Conservation (phyloP, 305 asterid genomes). For the Fraxinus paxiana region DNA sequence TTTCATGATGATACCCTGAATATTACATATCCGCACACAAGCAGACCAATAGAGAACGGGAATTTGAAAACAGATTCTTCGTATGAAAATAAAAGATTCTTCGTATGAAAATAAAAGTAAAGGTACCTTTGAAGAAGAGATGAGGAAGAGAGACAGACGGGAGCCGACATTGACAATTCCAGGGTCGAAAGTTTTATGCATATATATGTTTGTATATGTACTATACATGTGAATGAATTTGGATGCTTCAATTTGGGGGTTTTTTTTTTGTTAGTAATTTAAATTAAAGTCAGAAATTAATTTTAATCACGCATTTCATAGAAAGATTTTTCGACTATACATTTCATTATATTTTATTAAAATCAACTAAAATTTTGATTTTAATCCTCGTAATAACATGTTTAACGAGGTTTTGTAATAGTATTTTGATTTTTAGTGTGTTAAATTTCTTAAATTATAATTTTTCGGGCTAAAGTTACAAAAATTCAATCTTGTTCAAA, state of each 20-base stretch:
- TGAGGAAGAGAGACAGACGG: conserved; percentile 14
- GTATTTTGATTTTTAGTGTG: not conserved
- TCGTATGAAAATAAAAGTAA: not conserved
- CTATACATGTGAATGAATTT: not conserved
- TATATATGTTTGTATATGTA: not conserved
- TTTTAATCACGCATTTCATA: no score
- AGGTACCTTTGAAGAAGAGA: conserved; percentile 30
- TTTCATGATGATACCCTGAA: not conserved
- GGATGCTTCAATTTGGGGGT: not conserved
- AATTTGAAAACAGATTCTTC: not conserved
- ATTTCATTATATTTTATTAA: no score
- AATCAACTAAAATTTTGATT: no score
- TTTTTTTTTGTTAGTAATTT: no score
- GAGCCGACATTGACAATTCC: conserved; percentile 33
- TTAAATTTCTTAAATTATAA: not conserved
- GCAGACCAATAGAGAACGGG: not conserved
- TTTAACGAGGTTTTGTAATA: not conserved
- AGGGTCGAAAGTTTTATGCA: not conserved
- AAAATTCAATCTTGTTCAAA: no score
- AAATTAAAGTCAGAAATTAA: no score
- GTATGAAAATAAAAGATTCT: not conserved
- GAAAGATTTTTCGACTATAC: no score
- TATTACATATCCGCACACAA: not conserved
- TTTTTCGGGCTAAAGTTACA: not conserved
- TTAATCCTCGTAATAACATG: no score